Evolutionary conservation across 176 grass and related monocot genomes (phyloP).

Genomic region (Lolium rigidum): DNA sequence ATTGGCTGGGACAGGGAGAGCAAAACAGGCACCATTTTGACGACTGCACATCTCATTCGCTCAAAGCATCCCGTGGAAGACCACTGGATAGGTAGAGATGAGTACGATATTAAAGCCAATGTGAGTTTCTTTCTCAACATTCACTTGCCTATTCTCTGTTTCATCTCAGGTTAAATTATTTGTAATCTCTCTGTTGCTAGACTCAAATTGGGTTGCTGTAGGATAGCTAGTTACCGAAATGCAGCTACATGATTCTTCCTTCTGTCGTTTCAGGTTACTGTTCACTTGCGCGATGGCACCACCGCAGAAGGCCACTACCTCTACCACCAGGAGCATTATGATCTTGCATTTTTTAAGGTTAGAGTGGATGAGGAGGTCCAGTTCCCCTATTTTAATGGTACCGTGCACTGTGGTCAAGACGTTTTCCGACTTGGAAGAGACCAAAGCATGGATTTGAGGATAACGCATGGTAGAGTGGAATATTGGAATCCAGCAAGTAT

Average conservation of each 20-base stretch:
- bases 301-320: not conserved
- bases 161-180: not conserved
- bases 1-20: not conserved
- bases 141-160: not conserved
- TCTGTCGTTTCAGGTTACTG: not conserved
- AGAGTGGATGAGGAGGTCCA: not conserved
- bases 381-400: not conserved
- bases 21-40: not conserved
- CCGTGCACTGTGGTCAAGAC: not conserved
- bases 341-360: conserved; percentile 18
- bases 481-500: not conserved
- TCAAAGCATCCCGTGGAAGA: not conserved
- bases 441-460: not conserved
- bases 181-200: not conserved
- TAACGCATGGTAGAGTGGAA: not conserved
- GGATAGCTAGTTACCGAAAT: not conserved
- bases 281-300: not conserved
- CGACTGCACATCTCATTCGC: not conserved
- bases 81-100: not conserved
- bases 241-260: not conserved
- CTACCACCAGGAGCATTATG: conserved; percentile 31
- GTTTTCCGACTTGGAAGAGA: not conserved
- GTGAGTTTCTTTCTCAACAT: not conserved
- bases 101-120: not conserved
- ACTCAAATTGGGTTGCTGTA: not conserved